These are phyloP conservation scores for Nannizziopsis barbatae DNA, from an alignment of 2,329 filamentous ascomycete species.

Conservation along the genomic window DNA sequence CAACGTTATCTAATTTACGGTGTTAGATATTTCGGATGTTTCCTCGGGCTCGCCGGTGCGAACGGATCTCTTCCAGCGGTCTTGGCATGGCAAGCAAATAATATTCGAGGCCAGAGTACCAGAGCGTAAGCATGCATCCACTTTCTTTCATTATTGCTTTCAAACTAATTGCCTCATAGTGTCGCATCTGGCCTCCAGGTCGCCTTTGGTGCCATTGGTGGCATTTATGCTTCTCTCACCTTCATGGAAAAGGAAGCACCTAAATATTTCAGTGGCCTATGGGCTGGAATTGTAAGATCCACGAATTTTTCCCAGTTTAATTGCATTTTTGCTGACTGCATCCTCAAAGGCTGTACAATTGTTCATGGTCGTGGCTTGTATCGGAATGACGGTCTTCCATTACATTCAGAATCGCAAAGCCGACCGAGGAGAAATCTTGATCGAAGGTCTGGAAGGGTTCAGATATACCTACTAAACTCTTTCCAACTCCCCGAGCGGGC, in stretches of 20 bases:
- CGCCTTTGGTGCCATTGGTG: conserved; percentile 17
- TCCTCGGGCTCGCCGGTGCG: conserved; percentile 57
- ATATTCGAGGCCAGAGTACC: conserved; percentile 46
- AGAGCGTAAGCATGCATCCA: conserved; percentile 17
- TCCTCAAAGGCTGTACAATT: conserved; percentile 10
- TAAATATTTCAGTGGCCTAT: conserved; percentile 17
- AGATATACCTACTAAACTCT: conserved; percentile 20
- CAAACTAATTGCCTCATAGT: conserved; percentile 8
- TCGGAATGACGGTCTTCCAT: conserved; percentile 23
- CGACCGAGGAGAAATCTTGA: conserved; percentile 25
- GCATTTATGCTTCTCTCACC: conserved; percentile 18
- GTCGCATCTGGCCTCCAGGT: conserved; percentile 16
- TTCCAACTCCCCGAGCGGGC: not conserved
- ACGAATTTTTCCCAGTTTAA: not conserved
- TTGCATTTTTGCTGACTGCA: not conserved
- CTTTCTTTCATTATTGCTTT: conserved; percentile 13
- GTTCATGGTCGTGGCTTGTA: conserved; percentile 20
- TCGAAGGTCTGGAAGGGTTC: conserved; percentile 27
- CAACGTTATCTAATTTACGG: not conserved
- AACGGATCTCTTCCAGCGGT: conserved; percentile 60
- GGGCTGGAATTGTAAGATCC: conserved; percentile 14
- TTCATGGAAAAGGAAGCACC: conserved; percentile 20
- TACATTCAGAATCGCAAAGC: conserved; percentile 24
- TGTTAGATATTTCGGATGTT: conserved; percentile 52
- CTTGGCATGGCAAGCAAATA: conserved; percentile 68